Evolutionary conservation across 2,329 filamentous ascomycete genomes (phyloP).

Genomic region (Mariannaea sp.): DNA sequence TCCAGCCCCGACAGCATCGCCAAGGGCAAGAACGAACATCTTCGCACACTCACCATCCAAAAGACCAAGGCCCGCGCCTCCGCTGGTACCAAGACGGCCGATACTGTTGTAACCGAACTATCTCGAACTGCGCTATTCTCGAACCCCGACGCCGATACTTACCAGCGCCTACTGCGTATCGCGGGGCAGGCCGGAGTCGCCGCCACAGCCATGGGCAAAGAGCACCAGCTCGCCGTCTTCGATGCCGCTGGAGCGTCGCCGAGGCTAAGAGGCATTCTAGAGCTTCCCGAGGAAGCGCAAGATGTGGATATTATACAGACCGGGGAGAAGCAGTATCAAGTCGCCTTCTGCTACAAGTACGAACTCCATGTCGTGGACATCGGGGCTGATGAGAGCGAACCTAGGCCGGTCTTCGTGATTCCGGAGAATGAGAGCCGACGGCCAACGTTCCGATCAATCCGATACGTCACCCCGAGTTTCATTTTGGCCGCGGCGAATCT

Average conservation of each 20-base stretch:
- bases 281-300: conserved; percentile 62
- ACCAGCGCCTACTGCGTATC: conserved; percentile 64
- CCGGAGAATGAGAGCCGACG: conserved; percentile 52
- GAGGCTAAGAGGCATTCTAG: conserved; percentile 54
- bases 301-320: conserved; percentile 72
- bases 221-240: conserved; percentile 81
- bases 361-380: conserved; percentile 73
- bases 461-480: conserved; percentile 63
- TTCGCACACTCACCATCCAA: conserved; percentile 73
- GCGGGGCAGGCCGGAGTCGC: conserved; percentile 73
- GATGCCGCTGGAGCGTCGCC: conserved; percentile 58
- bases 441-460: conserved; percentile 61
- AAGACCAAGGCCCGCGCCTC: conserved; percentile 42
- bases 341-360: conserved; percentile 79
- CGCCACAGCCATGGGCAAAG: conserved; percentile 75
- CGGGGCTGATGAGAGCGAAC: conserved; percentile 52
- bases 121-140: conserved; percentile 59
- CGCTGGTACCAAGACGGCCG: conserved; percentile 37
- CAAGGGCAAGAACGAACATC: conserved; percentile 80
- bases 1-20: conserved; percentile 73
- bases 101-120: conserved; percentile 54
- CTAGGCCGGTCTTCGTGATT: conserved; percentile 61
- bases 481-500: conserved; percentile 62
- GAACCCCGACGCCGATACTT: conserved; percentile 55
- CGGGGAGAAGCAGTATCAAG: conserved; percentile 65